A percentile compares a stretch with the other conserved stretches of the same genome.
Conservation (phyloP, 2,329 filamentous ascomycete species). For the Aspergillus sp. region DNA sequence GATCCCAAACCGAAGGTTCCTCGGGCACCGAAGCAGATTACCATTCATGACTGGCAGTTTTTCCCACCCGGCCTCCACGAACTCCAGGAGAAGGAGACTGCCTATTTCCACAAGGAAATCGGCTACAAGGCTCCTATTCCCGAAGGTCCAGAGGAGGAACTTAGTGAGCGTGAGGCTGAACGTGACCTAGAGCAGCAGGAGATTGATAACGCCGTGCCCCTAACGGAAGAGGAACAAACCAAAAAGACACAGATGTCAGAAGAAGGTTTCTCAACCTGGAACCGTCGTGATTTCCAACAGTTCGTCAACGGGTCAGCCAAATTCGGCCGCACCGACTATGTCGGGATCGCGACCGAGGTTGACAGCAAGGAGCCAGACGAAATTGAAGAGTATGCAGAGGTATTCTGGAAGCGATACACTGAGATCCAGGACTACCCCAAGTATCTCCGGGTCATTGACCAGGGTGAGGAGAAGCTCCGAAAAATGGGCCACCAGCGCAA, state of each 20-base stretch:
- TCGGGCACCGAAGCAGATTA: slow-evolving; percentile 88
- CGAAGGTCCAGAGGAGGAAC: slow-evolving; percentile 83
- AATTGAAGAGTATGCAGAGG: slow-evolving; percentile 86
- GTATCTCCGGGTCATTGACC: slow-evolving; percentile 84
- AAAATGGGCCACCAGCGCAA: slow-evolving; percentile 91
- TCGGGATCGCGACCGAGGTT: slow-evolving; percentile 81
- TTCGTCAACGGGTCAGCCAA: slow-evolving; percentile 95
- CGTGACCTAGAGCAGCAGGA: slow-evolving; percentile 84
- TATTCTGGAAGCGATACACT: slow-evolving; percentile 93
- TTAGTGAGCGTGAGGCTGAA: slow-evolving; percentile 83
- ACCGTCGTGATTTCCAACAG: slow-evolving; percentile 95
- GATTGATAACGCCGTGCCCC: slow-evolving; percentile 84
- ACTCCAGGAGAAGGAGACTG: slow-evolving; percentile 93
- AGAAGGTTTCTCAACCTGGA: slow-evolving; percentile 92
- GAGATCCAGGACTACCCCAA: slow-evolving; percentile 89
- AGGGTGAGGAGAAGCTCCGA: slow-evolving; percentile 84
- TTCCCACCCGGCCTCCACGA: slow-evolving; percentile 82
- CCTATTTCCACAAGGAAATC: slow-evolving; percentile 93
- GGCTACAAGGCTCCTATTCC: slow-evolving; percentile 89
- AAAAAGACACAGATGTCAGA: slow-evolving; percentile 80
- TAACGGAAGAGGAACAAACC: slow-evolving; percentile 85
- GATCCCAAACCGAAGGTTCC: slow-evolving; percentile 93
- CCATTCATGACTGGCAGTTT: slow-evolving; percentile 96
- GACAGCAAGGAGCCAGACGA: slow-evolving; percentile 86
- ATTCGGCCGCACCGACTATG: slow-evolving; percentile 83